A percentile compares a stretch with the other conserved stretches of the same genome.
These are phyloP conservation scores for Halophytophthora batemanensis DNA, from an alignment of 352 stramenopile genomes.

Conservation along the genomic window DNA sequence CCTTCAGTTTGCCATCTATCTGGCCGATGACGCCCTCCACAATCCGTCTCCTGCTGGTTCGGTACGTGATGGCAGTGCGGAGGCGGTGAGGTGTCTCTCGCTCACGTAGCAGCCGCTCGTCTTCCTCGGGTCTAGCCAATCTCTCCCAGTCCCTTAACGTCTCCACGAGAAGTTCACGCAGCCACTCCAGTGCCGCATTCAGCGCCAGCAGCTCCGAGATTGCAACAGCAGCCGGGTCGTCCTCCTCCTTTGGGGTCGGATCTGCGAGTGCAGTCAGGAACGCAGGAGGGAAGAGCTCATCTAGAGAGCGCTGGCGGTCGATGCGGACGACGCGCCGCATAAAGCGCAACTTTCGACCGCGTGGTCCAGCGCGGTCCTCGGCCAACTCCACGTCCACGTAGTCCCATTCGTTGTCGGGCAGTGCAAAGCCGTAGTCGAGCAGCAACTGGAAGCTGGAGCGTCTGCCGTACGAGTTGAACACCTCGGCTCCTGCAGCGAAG, in stretches of 20 bases:
- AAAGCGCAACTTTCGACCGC: conserved; percentile 42
- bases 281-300: conserved; percentile 42
- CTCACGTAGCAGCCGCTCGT: conserved; percentile 23
- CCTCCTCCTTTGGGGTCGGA: conserved; percentile 13
- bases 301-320: conserved; percentile 42
- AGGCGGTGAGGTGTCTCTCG: conserved; percentile 20
- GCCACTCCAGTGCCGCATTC: conserved; percentile 23
- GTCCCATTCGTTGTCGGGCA: conserved; percentile 89
- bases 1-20: conserved; percentile 33
- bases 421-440: conserved; percentile 91
- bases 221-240: conserved; percentile 8
- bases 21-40: conserved; percentile 31
- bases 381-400: conserved; percentile 60
- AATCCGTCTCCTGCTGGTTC: conserved; percentile 41
- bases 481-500: conserved; percentile 64
- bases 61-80: conserved; percentile 44
- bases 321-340: conserved; percentile 42
- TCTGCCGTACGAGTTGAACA: conserved; percentile 92
- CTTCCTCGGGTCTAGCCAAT: conserved; percentile 13
- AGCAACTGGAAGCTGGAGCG: conserved; percentile 86
- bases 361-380: conserved; percentile 23
- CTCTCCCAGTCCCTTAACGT: conserved; percentile 21
- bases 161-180: conserved; percentile 18
- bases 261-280: conserved; percentile 21
- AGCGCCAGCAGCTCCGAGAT: conserved; percentile 8